These are phyloP conservation scores for Bothriochloa decipiens DNA, from an alignment of 176 grass and related monocot genomes.

Conservation along the genomic window DNA sequence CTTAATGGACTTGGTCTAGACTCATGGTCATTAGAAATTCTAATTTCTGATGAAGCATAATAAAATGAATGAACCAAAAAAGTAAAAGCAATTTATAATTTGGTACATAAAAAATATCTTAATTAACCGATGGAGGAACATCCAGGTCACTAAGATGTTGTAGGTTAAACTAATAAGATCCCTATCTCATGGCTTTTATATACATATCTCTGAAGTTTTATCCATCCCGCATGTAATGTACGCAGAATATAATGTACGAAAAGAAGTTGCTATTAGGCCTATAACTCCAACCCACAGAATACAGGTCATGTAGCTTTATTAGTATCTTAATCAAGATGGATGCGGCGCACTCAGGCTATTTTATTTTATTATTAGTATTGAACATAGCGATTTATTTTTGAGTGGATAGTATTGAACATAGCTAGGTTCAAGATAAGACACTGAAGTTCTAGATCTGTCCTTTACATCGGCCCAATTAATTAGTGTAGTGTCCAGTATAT, in stretches of 20 bases:
- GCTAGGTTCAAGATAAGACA: background rate
- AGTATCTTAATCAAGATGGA: background rate
- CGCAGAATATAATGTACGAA: background rate
- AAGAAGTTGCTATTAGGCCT: background rate
- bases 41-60: too few relatives aligned
- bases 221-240: background rate
- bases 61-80: too few relatives aligned
- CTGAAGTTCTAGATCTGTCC: background rate
- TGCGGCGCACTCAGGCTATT: background rate
- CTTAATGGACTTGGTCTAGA: too few relatives aligned
- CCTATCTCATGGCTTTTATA: background rate
- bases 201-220: background rate
- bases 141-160: background rate
- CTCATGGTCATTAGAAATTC: too few relatives aligned
- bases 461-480: background rate
- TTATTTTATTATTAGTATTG: too few relatives aligned
- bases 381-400: too few relatives aligned
- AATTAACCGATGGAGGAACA: background rate
- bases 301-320: background rate
- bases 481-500: background rate
- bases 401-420: background rate
- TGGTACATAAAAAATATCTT: background rate
- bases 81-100: too few relatives aligned
- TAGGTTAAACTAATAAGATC: background rate
- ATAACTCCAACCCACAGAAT: background rate